Evolutionary conservation across 176 grass and related monocot genomes (phyloP).

Genomic region (Ensete glaucum): DNA sequence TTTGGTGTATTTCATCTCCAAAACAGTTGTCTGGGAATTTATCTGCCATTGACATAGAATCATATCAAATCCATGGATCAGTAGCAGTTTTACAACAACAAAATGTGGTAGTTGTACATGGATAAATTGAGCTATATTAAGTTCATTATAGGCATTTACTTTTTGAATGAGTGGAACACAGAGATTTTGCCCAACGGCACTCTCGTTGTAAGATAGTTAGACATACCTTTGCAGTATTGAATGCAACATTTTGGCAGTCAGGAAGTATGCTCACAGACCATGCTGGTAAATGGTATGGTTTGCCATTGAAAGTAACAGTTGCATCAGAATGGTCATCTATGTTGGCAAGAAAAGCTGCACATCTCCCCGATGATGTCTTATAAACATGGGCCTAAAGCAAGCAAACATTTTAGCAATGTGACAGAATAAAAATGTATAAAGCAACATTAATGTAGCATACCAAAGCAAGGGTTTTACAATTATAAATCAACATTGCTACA

Average conservation of each 20-base stretch:
- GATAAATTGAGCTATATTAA: too few relatives aligned
- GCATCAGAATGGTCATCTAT: constrained; percentile 56
- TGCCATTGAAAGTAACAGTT: constrained; percentile 81
- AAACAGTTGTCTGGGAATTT: constrained; percentile 49
- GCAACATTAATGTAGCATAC: neutral
- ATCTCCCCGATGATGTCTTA: constrained; percentile 45
- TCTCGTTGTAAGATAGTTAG: neutral
- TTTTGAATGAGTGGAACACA: too few relatives aligned
- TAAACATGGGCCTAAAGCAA: constrained; percentile 62
- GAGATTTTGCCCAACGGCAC: too few relatives aligned
- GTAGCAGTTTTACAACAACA: too few relatives aligned
- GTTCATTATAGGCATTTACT: too few relatives aligned
- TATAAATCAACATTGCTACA: too few relatives aligned
- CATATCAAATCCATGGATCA: too few relatives aligned
- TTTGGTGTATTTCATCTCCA: constrained; percentile 49
- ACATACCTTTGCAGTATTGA: constrained; percentile 82
- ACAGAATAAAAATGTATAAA: neutral
- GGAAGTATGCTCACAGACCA: constrained; percentile 99
- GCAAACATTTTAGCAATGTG: constrained; percentile 3
- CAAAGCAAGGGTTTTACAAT: too few relatives aligned
- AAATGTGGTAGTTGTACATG: too few relatives aligned
- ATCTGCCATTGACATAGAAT: constrained; percentile 28
- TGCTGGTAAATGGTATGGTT: constrained; percentile 55
- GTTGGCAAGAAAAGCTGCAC: constrained; percentile 92
- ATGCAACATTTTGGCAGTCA: constrained; percentile 89